Evolutionary conservation across 1,139 yeast genomes (phyloP), one percentile per base, ranked within the genome.

Genomic region (Saccharomyces pastorianus): DNA sequence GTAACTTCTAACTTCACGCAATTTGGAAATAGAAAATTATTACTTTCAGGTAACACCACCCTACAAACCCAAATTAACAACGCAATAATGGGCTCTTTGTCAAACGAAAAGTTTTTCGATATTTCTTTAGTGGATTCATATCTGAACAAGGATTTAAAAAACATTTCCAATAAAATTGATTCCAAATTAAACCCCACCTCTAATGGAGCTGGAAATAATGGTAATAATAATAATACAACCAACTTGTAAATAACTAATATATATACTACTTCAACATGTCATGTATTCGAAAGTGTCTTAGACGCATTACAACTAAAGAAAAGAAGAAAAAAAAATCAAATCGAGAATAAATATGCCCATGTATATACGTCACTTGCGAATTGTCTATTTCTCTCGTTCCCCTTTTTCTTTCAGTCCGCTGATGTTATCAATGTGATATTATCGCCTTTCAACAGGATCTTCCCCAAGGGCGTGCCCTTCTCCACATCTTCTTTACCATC

Each of bases 361-460:
- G 23, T 27, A 46, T 20, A 28, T 46, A 46, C 13, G 17, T 17
- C 44, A 8, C 13, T 17, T n/a, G 3, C 13, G 13, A 38, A 17
- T 34, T 7, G 41, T 7, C 23, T 34, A 1, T 38, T 5, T 4
- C 11, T 38, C 25, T 38, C 9, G 25, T 38, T 11, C 38, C 17
- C 8, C 13, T 17, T 13, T 13, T 29, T 29, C 13, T 29, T 9
- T 34, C 11, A 51, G n/a, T 63, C 64, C 2, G 56, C 53, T 1
- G 71, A 76, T 11, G 91, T 79, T 28, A 93, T 86, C 59, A 91
- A 75, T 17, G 96, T 86, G 53, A 95, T 88, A 68, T 89, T 95
- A 67, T 95, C 99, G 3, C 99, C 99, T 70, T 93, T 93, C 56
- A 95, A 75, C 61, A 95, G 71, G 34, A 93, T 81, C 55, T 88